A percentile compares a stretch with the other conserved stretches of the same genome.
These are phyloP conservation scores for Capronia coronata DNA, from an alignment of 2,329 filamentous ascomycete species.

Conservation along the genomic window DNA sequence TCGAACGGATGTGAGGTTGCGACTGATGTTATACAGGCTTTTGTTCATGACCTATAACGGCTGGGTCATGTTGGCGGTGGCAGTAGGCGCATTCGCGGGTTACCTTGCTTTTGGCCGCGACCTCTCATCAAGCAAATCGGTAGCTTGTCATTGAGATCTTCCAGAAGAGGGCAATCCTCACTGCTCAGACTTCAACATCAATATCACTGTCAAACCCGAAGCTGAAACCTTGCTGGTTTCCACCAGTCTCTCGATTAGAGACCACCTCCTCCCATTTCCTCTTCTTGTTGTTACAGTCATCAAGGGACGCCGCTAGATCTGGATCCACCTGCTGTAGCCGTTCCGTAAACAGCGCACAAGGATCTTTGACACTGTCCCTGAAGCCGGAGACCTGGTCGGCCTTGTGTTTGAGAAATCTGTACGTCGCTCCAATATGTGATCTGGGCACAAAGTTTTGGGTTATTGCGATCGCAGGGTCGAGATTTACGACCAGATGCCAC, in stretches of 20 bases:
- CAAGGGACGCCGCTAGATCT: constrained; percentile 61
- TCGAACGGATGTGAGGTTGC: not conserved
- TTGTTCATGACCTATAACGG: constrained; percentile 99
- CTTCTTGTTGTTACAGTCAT: constrained; percentile 56
- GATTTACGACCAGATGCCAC: constrained; percentile 94
- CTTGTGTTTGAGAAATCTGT: constrained; percentile 76
- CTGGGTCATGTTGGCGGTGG: constrained; percentile 90
- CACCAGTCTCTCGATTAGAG: constrained; percentile 43
- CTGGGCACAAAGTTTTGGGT: constrained; percentile 91
- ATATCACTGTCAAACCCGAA: constrained; percentile 59
- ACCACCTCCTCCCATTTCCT: constrained; percentile 81
- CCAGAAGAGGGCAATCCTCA: not conserved
- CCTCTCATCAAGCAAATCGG: constrained; percentile 69
- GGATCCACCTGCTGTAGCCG: constrained; percentile 59
- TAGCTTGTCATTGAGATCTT: constrained; percentile 70
- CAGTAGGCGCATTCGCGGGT: constrained; percentile 79
- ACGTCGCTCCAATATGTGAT: constrained; percentile 64
- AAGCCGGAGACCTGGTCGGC: constrained; percentile 85
- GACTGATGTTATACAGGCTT: constrained; percentile 54
- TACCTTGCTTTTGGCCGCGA: constrained; percentile 73
- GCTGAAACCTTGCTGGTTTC: constrained; percentile 49
- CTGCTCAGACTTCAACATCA: constrained; percentile 37
- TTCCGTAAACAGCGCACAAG: constrained; percentile 67
- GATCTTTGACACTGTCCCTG: constrained; percentile 60
- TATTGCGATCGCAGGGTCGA: constrained; percentile 75